Evolutionary conservation across 352 stramenopile genomes (phyloP).

Genomic region (Globisporangium okanoganense): DNA sequence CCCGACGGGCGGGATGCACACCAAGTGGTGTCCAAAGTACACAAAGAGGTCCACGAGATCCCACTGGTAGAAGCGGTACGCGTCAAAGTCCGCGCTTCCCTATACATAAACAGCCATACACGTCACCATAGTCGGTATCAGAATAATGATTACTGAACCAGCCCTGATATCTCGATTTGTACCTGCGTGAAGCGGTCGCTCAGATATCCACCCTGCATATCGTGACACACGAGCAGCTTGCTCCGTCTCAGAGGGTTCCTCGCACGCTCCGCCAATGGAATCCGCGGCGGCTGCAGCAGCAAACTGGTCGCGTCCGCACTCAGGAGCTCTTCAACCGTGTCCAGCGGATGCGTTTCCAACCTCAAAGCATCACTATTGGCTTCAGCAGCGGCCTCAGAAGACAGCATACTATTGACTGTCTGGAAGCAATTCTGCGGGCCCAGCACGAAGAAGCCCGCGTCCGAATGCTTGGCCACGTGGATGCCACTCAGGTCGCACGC

Average conservation of each 20-base stretch:
- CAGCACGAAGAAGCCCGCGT: conserved; percentile 29
- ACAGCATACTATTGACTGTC: neutral
- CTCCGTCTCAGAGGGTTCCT: conserved; percentile 29
- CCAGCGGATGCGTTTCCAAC: conserved; percentile 27
- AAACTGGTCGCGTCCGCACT: conserved; percentile 5
- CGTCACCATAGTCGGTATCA: neutral
- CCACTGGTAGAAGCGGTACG: conserved; percentile 52
- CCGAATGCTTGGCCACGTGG: conserved; percentile 20
- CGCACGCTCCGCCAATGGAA: conserved; percentile 25
- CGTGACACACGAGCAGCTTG: conserved; percentile 52
- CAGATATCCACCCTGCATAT: conserved; percentile 51
- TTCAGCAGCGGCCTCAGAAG: neutral
- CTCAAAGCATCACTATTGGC: neutral
- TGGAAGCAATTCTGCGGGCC: conserved; percentile 22
- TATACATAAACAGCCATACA: neutral
- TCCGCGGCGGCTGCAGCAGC: neutral
- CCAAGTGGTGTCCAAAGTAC: conserved; percentile 50
- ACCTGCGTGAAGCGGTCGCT: conserved; percentile 34
- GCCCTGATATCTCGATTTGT: neutral
- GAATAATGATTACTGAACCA: neutral
- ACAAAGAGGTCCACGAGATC: conserved; percentile 51
- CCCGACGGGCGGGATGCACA: conserved; percentile 38
- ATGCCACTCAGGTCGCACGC: conserved; percentile 21
- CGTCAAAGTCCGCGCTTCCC: conserved; percentile 30
- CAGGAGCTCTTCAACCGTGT: conserved; percentile 27